phyloP scores from a whole-genome alignment of 2,329 filamentous ascomycete genomes.

The Aspergillus versicolor region DNA sequence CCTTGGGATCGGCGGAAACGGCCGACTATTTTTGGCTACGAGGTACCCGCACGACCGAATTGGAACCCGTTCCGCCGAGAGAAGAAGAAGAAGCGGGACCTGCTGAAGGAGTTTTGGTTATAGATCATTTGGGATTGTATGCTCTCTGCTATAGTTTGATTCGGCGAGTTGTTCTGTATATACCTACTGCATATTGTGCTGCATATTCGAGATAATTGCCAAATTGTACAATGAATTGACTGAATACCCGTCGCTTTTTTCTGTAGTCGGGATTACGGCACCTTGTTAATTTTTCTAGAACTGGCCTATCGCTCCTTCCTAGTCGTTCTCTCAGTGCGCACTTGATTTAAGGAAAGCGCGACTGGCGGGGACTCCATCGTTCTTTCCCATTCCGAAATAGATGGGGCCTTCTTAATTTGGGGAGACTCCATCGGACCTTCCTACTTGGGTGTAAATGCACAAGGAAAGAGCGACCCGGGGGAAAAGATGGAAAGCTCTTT shows the following conservation, averaged over 20 bases:
- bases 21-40: slow-evolving; percentile 12
- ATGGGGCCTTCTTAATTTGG: background rate
- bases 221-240: no score
- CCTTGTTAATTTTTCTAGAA: background rate
- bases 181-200: background rate
- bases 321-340: no score
- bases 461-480: no score
- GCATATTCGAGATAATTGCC: background rate
- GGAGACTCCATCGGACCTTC: background rate
- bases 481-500: background rate
- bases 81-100: slow-evolving; percentile 2
- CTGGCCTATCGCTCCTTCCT: background rate
- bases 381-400: background rate
- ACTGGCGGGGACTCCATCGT: no score
- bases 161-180: background rate
- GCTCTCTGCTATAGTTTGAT: background rate
- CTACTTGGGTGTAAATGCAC: background rate
- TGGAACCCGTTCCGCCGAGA: background rate
- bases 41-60: slow-evolving; percentile 11
- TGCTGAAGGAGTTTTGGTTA: background rate
- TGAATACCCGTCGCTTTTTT: no score
- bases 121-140: background rate
- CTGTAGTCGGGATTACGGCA: no score
- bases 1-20: slow-evolving; percentile 18
- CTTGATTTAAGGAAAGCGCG: no score